Conservation (phyloP, 192 early-diverging fungal genomes). For the Geranomyces michiganensis region DNA sequence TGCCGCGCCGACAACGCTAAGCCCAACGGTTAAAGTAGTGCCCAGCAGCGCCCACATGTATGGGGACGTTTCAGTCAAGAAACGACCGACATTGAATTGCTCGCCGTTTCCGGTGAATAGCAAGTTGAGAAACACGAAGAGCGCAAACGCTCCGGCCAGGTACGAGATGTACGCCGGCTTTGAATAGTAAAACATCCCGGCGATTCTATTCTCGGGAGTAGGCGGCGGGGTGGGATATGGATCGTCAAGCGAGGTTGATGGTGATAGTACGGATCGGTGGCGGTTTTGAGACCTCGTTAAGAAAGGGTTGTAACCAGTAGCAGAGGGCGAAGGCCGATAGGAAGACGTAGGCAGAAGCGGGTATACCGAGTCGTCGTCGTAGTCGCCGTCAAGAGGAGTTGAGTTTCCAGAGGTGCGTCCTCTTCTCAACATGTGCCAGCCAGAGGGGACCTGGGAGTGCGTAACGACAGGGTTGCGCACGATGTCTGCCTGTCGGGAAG, state of each 20-base stretch:
- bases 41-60: slow-evolving; percentile 90
- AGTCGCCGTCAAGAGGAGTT: slow-evolving; percentile 1
- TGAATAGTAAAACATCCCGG: slow-evolving; percentile 37
- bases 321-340: background rate
- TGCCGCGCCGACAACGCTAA: slow-evolving; percentile 90
- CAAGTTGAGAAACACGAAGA: slow-evolving; percentile 77
- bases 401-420: slow-evolving; percentile 18
- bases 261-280: background rate
- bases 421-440: slow-evolving; percentile 30
- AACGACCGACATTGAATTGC: slow-evolving; percentile 83
- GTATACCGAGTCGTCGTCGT: slow-evolving; percentile 15
- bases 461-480: no score
- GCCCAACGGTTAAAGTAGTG: slow-evolving; percentile 79
- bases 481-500: no score
- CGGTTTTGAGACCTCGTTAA: background rate
- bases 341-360: slow-evolving; percentile 13
- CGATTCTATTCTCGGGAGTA: slow-evolving; percentile 2
- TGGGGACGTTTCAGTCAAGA: slow-evolving; percentile 75
- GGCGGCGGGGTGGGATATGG: slow-evolving; percentile 24
- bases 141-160: slow-evolving; percentile 29
- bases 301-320: background rate
- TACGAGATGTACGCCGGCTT: slow-evolving; percentile 45
- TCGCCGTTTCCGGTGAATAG: slow-evolving; percentile 86
- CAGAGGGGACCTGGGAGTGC: no score
- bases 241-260: slow-evolving; percentile 2